phyloP scores from a whole-genome alignment of 2,329 filamentous ascomycete genomes.

The Penicillium palitans region DNA sequence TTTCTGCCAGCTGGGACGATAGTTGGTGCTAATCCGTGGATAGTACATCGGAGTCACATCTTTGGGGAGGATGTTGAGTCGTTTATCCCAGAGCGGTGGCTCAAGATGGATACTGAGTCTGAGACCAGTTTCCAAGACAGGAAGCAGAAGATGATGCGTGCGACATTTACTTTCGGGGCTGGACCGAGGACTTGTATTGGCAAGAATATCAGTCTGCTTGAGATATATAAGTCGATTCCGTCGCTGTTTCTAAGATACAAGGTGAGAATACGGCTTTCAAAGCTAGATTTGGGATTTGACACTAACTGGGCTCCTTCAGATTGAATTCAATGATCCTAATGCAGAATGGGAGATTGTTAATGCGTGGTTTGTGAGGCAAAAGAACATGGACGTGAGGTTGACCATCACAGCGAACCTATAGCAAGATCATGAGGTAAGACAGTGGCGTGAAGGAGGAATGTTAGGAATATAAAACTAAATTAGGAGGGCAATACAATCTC shows the following conservation, averaged over 20 bases:
- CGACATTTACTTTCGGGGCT: constrained; percentile 50
- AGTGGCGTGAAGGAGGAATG: not conserved
- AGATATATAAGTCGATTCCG: constrained; percentile 62
- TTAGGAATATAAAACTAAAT: too few species aligned
- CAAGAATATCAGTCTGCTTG: constrained; percentile 55
- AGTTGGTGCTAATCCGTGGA: constrained; percentile 36
- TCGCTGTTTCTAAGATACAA: constrained; percentile 44
- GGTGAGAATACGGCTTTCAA: constrained; percentile 8
- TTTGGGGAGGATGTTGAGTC: constrained; percentile 25
- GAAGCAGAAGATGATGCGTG: constrained; percentile 23
- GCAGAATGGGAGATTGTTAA: constrained; percentile 36
- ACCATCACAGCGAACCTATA: not conserved
- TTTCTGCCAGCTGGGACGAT: constrained; percentile 31
- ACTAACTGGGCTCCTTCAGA: constrained; percentile 7
- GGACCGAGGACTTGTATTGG: constrained; percentile 58
- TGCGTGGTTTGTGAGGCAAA: constrained; percentile 38
- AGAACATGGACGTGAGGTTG: not conserved
- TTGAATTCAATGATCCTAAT: constrained; percentile 18
- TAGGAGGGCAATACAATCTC: not conserved
- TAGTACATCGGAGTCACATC: constrained; percentile 27
- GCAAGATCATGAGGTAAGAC: not conserved
- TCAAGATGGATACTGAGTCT: constrained; percentile 17
- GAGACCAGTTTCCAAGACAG: constrained; percentile 15
- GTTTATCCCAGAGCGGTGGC: constrained; percentile 29
- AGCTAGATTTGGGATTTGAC: not conserved